phyloP scores from a whole-genome alignment of 2,329 filamentous ascomycete genomes.

The Trichoderma aggressivum region DNA sequence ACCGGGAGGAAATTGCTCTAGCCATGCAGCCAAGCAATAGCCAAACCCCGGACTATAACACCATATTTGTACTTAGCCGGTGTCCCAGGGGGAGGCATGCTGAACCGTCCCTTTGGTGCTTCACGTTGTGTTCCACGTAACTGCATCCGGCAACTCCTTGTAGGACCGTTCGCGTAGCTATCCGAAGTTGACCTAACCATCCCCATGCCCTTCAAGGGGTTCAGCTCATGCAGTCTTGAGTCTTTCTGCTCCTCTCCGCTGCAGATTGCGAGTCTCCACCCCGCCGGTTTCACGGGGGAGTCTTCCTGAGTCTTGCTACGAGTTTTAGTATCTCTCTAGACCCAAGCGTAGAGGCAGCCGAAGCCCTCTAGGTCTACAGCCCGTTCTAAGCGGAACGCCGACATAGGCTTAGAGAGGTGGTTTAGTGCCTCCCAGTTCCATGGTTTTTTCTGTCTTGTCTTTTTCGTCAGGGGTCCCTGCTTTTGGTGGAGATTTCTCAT shows the following conservation, averaged over 20 bases:
- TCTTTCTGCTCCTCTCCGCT: neutral
- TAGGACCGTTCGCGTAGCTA: neutral
- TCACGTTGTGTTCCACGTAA: neutral
- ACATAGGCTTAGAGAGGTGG: neutral
- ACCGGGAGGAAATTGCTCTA: neutral
- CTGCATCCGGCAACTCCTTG: neutral
- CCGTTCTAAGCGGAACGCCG: neutral
- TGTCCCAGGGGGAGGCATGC: neutral
- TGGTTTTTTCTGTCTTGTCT: neutral
- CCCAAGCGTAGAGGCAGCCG: neutral
- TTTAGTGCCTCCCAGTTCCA: neutral
- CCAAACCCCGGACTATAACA: neutral
- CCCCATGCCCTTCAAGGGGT: neutral
- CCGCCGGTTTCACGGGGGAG: constrained; percentile 5
- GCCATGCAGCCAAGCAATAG: neutral
- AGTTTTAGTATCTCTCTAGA: neutral
- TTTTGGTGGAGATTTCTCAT: neutral
- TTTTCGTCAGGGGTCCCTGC: neutral
- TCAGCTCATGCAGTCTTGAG: neutral
- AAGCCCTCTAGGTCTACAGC: neutral
- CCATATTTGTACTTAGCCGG: neutral
- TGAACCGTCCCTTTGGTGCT: neutral
- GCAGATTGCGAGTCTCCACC: neutral
- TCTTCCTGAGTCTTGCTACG: neutral
- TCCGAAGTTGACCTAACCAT: neutral